Base-by-base conservation (phyloP, 768 basidiomycete genomes). In the Rhodotorula kratochvilovae region DNA sequence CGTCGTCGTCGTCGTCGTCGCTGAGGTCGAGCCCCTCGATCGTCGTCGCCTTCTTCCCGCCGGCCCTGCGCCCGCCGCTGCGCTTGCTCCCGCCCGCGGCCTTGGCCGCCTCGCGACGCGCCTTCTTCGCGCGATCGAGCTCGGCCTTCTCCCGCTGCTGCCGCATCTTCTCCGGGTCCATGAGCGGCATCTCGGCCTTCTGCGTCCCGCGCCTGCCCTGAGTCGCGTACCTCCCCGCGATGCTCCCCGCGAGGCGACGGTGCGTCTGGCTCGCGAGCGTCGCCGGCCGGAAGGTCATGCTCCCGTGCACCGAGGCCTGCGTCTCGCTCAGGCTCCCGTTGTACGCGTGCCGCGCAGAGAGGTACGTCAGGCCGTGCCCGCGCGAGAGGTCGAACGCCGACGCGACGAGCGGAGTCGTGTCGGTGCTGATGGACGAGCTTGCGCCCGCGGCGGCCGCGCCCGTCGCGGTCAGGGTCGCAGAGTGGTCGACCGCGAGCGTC, bases 251-350 rank as follows among this genome's bases (percentile, higher is more conserved):
- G 50, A 94, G 84, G 86, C 91, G 89, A 61, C 89, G 86, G 80
- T 95, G 92, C 23, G 90, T 90, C 80, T 90, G 89, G 10, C 89
- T 90, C 78, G 92, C 89, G 89, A 93, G 92, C 68, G 90, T 89
- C 7, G 90, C 90, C 5, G 92, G 92, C 5, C 89, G 88, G 69
- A 95, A 83, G 53, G 87, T 85, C 86, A 94, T 88, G 77, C 88
- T 87, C 51, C 92, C 92, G 4, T 90, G 89, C 67, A 93, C 84
- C 69, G 89, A 82, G 5, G 90, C 88, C 78, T 93, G 91, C 35
- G 90, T 85, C 80, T 94, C 92, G n/a, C 91, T 84, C 27, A 94
- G 87, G 74, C 89, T 29, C 13, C 17, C 45, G 5, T 89, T 88
- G 79, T 91, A 90, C 81, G 90, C 31, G 66, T 77, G 91, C 77